Evolutionary conservation across 2,329 filamentous ascomycete species (phyloP), one percentile per base, ranked within the genome.

Genomic region (Sarocladiaceae sp.): DNA sequence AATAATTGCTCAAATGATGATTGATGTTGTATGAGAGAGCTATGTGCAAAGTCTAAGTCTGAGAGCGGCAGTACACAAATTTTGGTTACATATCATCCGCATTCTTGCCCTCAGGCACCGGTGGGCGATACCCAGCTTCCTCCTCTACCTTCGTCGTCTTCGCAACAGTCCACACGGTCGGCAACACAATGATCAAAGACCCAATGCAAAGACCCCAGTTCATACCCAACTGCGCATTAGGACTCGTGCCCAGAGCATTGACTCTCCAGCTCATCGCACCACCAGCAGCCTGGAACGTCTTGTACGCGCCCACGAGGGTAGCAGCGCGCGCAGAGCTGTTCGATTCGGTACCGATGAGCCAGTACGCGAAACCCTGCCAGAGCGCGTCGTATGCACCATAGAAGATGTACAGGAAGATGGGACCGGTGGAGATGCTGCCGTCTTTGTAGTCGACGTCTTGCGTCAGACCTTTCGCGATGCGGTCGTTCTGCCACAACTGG

Each of bases 401-500:
- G 67, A 86, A 86, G 63, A 87, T 83, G 71, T 87, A 87, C 13
- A 88, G 70, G 59, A 87, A 80, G 59, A 88, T 84, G 10, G 84
- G 83, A 0, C 83, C 84, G 5, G 75, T 73, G 50, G 79, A 84
- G 36, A 75, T 70, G 36, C 65, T 56, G 33, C 73, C 75, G 28
- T 71, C 59, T 11, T 65, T 74, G 55, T 72, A 79, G 59, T 79
- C 75, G 52, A 78, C 63, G 49, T 74, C 68, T 52, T 76, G 70
- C 54, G 71, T 71, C 18, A 66, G 58, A 3, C 71, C 70, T 4
- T 56, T 47, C 17, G 66, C 70, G n/a, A 69, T 57, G 13, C 71
- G 65, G 51, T 59, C 51, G 57, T 79, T 63, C 59, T 83, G 80
- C 59, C 76, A 77, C 54, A 69, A 75, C 69, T 88, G 82, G 69